Conservation (phyloP, 306 rosid genomes). For the Cucurbita maxima region DNA sequence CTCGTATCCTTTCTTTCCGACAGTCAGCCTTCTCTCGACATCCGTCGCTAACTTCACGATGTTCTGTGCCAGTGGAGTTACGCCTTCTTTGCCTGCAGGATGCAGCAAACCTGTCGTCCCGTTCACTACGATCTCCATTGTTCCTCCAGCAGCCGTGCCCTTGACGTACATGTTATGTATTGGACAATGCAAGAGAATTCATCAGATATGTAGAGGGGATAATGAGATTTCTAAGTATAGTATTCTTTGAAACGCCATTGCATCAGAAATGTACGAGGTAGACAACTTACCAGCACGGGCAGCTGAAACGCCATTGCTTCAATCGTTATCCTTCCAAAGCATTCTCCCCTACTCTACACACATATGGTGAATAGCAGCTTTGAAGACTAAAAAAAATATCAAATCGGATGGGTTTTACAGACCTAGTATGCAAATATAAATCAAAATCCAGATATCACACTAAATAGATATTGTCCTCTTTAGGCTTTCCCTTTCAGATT, state of each 20-base stretch:
- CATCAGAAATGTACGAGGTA: not conserved
- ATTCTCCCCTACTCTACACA: slow-evolving; percentile 61
- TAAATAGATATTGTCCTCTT: no score
- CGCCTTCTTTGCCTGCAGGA: slow-evolving; percentile 66
- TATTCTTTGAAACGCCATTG: no score
- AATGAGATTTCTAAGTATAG: not conserved
- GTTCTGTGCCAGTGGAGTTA: slow-evolving; percentile 49
- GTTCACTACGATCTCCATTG: slow-evolving; percentile 79
- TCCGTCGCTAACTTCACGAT: slow-evolving; percentile 71
- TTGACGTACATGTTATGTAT: not conserved
- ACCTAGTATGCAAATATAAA: not conserved
- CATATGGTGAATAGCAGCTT: not conserved
- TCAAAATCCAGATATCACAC: not conserved
- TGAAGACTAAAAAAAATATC: not conserved
- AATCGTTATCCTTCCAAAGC: slow-evolving; percentile 77
- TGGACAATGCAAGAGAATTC: not conserved
- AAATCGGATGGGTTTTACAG: not conserved
- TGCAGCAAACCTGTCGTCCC: slow-evolving; percentile 74
- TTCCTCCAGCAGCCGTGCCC: slow-evolving; percentile 96
- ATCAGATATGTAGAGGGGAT: not conserved
- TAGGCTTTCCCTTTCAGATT: no score
- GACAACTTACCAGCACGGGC: slow-evolving; percentile 58
- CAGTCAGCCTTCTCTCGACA: slow-evolving; percentile 74
- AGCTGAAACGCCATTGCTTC: slow-evolving; percentile 84
- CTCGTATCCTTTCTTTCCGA: slow-evolving; percentile 71